phyloP scores from a whole-genome alignment of 2,329 filamentous ascomycete species.

The Aspergillus glaucus region DNA sequence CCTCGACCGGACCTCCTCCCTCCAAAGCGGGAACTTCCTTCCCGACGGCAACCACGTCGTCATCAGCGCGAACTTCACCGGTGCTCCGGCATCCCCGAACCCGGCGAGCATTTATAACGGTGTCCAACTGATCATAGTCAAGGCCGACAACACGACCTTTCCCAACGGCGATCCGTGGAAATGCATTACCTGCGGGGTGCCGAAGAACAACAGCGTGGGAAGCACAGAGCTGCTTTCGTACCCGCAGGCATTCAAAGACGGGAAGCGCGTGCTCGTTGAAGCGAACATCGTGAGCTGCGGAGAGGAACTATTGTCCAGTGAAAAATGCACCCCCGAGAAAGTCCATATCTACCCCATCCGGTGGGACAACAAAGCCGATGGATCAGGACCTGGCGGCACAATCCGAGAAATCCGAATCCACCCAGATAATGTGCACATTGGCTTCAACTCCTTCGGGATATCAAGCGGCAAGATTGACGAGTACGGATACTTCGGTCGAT shows the following conservation, averaged over 20 bases:
- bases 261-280: constrained; percentile 27
- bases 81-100: constrained; percentile 36
- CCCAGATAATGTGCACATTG: constrained; percentile 41
- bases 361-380: constrained; percentile 30
- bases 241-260: constrained; percentile 39
- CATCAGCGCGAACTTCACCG: constrained; percentile 35
- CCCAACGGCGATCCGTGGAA: constrained; percentile 44
- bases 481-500: constrained; percentile 30
- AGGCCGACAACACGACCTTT: constrained; percentile 37
- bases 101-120: constrained; percentile 39
- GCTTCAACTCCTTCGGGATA: constrained; percentile 35
- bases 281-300: constrained; percentile 34
- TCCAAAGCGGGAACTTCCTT: constrained; percentile 33
- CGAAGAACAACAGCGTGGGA: constrained; percentile 23
- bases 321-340: constrained; percentile 32
- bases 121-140: constrained; percentile 40
- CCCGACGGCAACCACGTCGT: constrained; percentile 42
- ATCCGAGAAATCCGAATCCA: constrained; percentile 43
- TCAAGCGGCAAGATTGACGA: constrained; percentile 19
- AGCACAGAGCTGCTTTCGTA: constrained; percentile 28
- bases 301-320: constrained; percentile 24
- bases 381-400: constrained; percentile 21
- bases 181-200: constrained; percentile 43
- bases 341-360: constrained; percentile 38
- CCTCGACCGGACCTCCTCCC: constrained; percentile 16